Conservation (phyloP, 2,329 filamentous ascomycete species). For the Talaromyces sp. region DNA sequence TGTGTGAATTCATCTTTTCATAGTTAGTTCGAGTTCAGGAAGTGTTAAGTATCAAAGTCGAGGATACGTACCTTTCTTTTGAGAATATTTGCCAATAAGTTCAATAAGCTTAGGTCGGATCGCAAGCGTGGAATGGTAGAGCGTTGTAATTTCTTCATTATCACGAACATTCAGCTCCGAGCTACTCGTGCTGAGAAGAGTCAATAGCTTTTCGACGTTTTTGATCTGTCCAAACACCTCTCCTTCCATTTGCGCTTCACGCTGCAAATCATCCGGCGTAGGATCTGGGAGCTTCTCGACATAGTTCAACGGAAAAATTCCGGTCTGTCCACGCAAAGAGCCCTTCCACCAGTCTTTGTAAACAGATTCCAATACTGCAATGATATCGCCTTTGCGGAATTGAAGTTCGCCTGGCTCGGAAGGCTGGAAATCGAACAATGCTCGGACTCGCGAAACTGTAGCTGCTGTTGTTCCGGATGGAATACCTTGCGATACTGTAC, state of each 20-base stretch:
- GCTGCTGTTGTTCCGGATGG: conserved; percentile 88
- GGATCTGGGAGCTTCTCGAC: conserved; percentile 96
- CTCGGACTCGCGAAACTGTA: conserved; percentile 89
- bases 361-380: conserved; percentile 93
- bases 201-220: conserved; percentile 78
- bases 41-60: background rate
- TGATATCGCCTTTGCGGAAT: conserved; percentile 95
- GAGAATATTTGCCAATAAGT: conserved; percentile 96
- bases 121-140: conserved; percentile 88
- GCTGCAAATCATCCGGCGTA: conserved; percentile 87
- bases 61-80: conserved; percentile 77
- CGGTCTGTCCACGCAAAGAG: conserved; percentile 86
- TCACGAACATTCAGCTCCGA: conserved; percentile 78
- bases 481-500: conserved; percentile 44
- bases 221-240: conserved; percentile 75
- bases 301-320: conserved; percentile 98
- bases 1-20: conserved; percentile 89
- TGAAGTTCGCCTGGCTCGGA: conserved; percentile 92
- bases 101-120: conserved; percentile 97
- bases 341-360: conserved; percentile 99
- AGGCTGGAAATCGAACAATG: conserved; percentile 90
- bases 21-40: background rate
- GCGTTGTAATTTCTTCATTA: conserved; percentile 89
- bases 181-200: conserved; percentile 82
- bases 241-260: conserved; percentile 91